Evolutionary conservation across 805 yeast species (phyloP).

Genomic region (Yamadazyma sp.): DNA sequence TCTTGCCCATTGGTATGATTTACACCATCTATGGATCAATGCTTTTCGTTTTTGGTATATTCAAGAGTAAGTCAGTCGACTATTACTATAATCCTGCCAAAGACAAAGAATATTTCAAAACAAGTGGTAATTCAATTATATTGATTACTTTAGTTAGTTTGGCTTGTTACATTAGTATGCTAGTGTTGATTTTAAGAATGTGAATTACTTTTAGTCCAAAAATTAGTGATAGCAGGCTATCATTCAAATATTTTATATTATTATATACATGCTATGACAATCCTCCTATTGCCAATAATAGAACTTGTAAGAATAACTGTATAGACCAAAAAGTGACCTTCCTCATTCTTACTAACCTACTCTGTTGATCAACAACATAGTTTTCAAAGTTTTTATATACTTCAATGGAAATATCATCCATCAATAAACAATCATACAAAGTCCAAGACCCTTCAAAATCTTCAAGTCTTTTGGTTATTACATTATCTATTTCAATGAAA

Average conservation of each 20-base stretch:
- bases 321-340: slow-evolving; percentile 92
- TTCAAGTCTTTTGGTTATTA: slow-evolving; percentile 68
- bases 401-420: slow-evolving; percentile 88
- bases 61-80: slow-evolving; percentile 32
- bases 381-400: slow-evolving; percentile 88
- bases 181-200: slow-evolving; percentile 48
- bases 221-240: background rate
- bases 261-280: slow-evolving; percentile 9
- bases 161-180: slow-evolving; percentile 47
- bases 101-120: slow-evolving; percentile 45
- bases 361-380: slow-evolving; percentile 85
- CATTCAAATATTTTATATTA: too few species aligned
- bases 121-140: slow-evolving; percentile 62
- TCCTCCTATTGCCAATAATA: slow-evolving; percentile 75
- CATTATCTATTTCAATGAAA: slow-evolving; percentile 80
- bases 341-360: slow-evolving; percentile 64
- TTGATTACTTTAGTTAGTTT: slow-evolving; percentile 49
- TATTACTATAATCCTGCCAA: slow-evolving; percentile 35
- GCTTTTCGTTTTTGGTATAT: slow-evolving; percentile 38
- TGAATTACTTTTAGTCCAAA: slow-evolving; percentile 11
- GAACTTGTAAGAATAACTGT: slow-evolving; percentile 76
- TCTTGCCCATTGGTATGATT: slow-evolving; percentile 63
- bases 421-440: slow-evolving; percentile 79
- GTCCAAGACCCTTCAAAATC: slow-evolving; percentile 99
- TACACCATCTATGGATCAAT: slow-evolving; percentile 59